phyloP scores from a whole-genome alignment of 1,284 basidiomycete species.

The Phellopilus nigrolimitatus region DNA sequence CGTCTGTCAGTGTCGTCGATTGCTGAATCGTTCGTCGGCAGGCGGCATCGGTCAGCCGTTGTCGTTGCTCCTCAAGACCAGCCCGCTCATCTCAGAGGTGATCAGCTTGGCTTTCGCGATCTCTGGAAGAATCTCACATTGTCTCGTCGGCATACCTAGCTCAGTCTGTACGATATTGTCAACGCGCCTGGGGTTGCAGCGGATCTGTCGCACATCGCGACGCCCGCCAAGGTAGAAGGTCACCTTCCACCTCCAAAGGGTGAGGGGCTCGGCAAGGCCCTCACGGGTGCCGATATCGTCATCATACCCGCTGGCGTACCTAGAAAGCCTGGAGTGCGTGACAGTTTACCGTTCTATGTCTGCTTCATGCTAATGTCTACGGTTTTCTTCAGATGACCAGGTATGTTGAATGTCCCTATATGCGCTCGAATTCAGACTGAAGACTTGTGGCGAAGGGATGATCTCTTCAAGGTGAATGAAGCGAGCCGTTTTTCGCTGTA shows the following conservation, averaged over 20 bases:
- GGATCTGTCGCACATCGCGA: constrained; percentile 88
- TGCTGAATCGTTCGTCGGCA: constrained; percentile 28
- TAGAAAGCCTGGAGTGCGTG: constrained; percentile 85
- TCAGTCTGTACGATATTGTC: constrained; percentile 94
- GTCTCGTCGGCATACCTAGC: constrained; percentile 35
- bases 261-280: constrained; percentile 78
- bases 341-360: constrained; percentile 8
- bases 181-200: constrained; percentile 95
- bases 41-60: constrained; percentile 92
- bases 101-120: constrained; percentile 3
- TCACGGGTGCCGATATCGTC: constrained; percentile 85
- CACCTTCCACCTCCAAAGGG: constrained; percentile 67
- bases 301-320: constrained; percentile 98
- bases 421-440: constrained; percentile 7
- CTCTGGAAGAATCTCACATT: not conserved
- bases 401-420: constrained; percentile 35
- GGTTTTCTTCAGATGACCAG: constrained; percentile 62
- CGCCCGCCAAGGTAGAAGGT: constrained; percentile 75
- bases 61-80: constrained; percentile 84
- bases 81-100: constrained; percentile 77
- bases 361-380: constrained; percentile 4
- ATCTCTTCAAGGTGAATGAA: constrained; percentile 91
- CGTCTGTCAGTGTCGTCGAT: constrained; percentile 11
- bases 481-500: not conserved
- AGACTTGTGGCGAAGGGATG: constrained; percentile 57